phyloP scores from a whole-genome alignment of 2,329 filamentous ascomycete genomes.

The Acrocalymma vagum region DNA sequence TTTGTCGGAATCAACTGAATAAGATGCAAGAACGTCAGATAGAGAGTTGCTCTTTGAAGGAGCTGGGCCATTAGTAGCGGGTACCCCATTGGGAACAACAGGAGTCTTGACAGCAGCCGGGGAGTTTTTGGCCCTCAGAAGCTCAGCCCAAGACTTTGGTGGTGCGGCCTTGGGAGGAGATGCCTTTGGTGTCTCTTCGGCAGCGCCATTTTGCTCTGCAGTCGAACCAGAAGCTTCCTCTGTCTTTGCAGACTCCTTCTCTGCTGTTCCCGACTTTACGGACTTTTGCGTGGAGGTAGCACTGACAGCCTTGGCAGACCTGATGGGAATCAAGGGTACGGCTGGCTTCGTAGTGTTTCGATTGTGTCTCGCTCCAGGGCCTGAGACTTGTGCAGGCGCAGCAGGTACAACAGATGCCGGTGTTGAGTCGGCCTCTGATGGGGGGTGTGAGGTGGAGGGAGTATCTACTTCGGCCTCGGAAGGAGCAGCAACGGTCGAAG shows the following conservation, averaged over 20 bases:
- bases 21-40: constrained; percentile 78
- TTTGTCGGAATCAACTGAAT: constrained; percentile 70
- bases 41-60: constrained; percentile 68
- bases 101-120: constrained; percentile 40
- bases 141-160: constrained; percentile 72
- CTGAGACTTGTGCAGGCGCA: constrained; percentile 37
- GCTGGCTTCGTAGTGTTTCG: constrained; percentile 56
- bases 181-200: constrained; percentile 49
- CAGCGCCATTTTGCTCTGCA: constrained; percentile 17
- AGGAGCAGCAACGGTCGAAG: constrained; percentile 53
- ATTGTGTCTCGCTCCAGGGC: constrained; percentile 43
- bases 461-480: constrained; percentile 62
- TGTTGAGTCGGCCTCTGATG: constrained; percentile 64
- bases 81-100: constrained; percentile 33
- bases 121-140: constrained; percentile 65
- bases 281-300: constrained; percentile 46
- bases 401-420: constrained; percentile 61
- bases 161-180: constrained; percentile 57
- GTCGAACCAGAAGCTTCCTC: constrained; percentile 15
- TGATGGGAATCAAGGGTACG: constrained; percentile 62
- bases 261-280: constrained; percentile 31
- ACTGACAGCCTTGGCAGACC: constrained; percentile 49
- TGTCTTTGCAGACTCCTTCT: constrained; percentile 22
- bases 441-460: constrained; percentile 65
- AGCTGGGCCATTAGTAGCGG: constrained; percentile 50